Base-by-base conservation (phyloP, 192 early-diverging fungal genomes). In the Gonapodya prolifera region DNA sequence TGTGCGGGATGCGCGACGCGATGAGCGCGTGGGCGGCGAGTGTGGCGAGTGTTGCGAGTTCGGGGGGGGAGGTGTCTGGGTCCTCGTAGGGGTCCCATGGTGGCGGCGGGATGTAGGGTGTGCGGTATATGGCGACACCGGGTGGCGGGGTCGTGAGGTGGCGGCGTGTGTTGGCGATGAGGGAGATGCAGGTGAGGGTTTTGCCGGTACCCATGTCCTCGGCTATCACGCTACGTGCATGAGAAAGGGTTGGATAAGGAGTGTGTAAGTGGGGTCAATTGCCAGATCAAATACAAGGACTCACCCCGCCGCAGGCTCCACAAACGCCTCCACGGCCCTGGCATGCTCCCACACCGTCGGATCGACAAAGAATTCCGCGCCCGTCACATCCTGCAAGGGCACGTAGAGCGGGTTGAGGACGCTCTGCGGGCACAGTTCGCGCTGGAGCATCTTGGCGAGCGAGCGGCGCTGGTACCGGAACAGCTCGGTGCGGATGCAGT, bases 161-260 rank as follows among this genome's bases (percentile, higher is more conserved):
- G 32, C 89, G 81, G 35, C 86, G 86, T 0, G 92, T 92, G 33
- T 85, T 81, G 1, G 91, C 80, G 23, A 91, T 87, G 2, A 90
- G 80, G 8, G 91, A 88, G 16, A 94, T 80, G 69, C 90, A 91
- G 29, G 92, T 87, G 79, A 88, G 88, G 0, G 91, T 94, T 77
- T 94, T 94, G 2, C 93, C 94, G 0, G 91, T 92, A n/a, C 94
- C 94, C 94, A 95, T 95, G 33, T 94, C 92, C 78, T 94, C 94
- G 81, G 91, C 93, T 45, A 95, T 89, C 73, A 95, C 91, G 0
- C 94, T 93, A 29, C 79, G 75, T 33, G 34, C 69, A 61, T 2
- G 2, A 18, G 13, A 76, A 34, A 13, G 23, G 23, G 45, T 16
- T 61, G 23, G 45, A 61, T 61, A 23, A 61, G 8, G 23, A 61